Conservation (phyloP, 1,284 basidiomycete species). For the Heterobasidion occidentale region DNA sequence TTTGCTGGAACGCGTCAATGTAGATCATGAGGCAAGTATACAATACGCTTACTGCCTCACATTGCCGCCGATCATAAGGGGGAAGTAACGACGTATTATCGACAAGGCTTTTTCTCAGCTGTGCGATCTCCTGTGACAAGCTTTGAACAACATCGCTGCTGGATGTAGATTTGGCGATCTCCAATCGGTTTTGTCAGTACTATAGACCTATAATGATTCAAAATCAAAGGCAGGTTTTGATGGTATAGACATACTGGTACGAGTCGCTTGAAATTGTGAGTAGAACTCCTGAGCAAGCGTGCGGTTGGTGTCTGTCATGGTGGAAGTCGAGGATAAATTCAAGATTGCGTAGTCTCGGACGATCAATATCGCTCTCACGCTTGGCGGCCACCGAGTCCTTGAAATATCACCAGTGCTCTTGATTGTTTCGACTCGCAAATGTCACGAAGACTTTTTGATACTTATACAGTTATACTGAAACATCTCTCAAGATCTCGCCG, state of each 20-base stretch:
- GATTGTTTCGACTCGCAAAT: too few relatives aligned
- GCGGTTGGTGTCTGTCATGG: neutral
- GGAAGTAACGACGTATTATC: slow-evolving; percentile 60
- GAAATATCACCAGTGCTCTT: too few relatives aligned
- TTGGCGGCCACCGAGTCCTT: too few relatives aligned
- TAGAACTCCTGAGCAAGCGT: slow-evolving; percentile 35
- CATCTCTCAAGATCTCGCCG: too few relatives aligned
- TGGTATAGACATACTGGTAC: slow-evolving; percentile 32
- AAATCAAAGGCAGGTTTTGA: slow-evolving; percentile 1
- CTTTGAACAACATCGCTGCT: slow-evolving; percentile 13
- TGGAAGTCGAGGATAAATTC: neutral
- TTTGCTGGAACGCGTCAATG: slow-evolving; percentile 35
- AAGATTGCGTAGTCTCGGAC: neutral
- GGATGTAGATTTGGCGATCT: slow-evolving; percentile 12
- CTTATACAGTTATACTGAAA: too few relatives aligned
- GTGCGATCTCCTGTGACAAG: slow-evolving; percentile 25
- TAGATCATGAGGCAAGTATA: neutral
- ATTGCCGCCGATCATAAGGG: slow-evolving; percentile 67
- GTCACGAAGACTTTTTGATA: too few relatives aligned
- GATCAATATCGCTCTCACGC: too few relatives aligned
- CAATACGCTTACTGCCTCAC: slow-evolving; percentile 46
- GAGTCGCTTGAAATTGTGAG: slow-evolving; percentile 34
- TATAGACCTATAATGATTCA: slow-evolving; percentile 15
- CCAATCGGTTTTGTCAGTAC: slow-evolving; percentile 33
- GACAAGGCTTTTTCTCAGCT: slow-evolving; percentile 48